Evolutionary conservation across 1,139 yeast genomes (phyloP).

Genomic region (Blastobotrys niveus): DNA sequence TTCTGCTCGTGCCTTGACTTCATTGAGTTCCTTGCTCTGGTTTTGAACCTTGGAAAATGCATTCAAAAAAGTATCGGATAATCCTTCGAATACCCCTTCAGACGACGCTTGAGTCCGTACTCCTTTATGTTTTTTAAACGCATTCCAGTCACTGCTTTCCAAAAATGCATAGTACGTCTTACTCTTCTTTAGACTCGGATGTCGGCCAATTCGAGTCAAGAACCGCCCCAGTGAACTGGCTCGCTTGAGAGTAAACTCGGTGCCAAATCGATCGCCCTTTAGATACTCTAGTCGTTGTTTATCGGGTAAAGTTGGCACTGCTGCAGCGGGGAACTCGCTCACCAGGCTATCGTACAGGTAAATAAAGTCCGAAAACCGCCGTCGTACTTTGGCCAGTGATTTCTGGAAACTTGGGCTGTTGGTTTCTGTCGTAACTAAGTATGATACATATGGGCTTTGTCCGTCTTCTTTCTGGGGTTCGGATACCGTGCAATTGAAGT

Average conservation of each 20-base stretch:
- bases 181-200: slow-evolving; percentile 65
- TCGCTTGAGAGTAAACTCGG: slow-evolving; percentile 75
- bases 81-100: slow-evolving; percentile 50
- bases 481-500: slow-evolving; percentile 42
- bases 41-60: slow-evolving; percentile 77
- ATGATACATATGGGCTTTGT: slow-evolving; percentile 76
- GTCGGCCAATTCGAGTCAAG: slow-evolving; percentile 63
- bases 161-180: slow-evolving; percentile 69
- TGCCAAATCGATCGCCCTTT: slow-evolving; percentile 86
- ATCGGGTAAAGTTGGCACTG: slow-evolving; percentile 92
- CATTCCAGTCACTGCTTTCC: slow-evolving; percentile 78
- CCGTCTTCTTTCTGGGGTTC: slow-evolving; percentile 79
- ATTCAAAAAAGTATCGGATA: slow-evolving; percentile 85
- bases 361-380: slow-evolving; percentile 79
- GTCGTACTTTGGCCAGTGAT: slow-evolving; percentile 51
- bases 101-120: slow-evolving; percentile 23
- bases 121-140: slow-evolving; percentile 56
- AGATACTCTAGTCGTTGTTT: slow-evolving; percentile 85
- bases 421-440: slow-evolving; percentile 61
- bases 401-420: slow-evolving; percentile 43
- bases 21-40: slow-evolving; percentile 74
- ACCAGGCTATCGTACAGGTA: slow-evolving; percentile 66
- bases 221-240: slow-evolving; percentile 80
- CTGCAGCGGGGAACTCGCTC: slow-evolving; percentile 75
- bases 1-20: slow-evolving; percentile 74